These are phyloP conservation scores for Penicillium sp. DNA, from an alignment of 2,329 filamentous ascomycete genomes.

Conservation along the genomic window DNA sequence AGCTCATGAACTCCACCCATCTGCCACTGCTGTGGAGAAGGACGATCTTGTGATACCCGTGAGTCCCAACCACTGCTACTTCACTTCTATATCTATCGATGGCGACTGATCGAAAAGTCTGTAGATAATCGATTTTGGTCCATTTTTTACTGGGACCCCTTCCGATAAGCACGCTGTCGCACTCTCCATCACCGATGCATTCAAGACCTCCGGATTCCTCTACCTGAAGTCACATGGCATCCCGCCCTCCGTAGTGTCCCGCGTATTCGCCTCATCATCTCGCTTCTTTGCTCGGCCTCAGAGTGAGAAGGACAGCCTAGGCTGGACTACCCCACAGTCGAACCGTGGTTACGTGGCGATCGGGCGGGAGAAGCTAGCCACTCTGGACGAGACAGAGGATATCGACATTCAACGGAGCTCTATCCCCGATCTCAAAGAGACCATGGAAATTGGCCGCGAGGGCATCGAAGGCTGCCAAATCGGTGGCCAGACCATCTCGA, in stretches of 20 bases:
- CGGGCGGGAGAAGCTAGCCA: conserved; percentile 67
- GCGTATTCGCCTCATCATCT: conserved; percentile 63
- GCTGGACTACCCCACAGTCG: conserved; percentile 66
- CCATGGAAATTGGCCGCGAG: conserved; percentile 57
- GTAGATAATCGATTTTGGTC: conserved; percentile 72
- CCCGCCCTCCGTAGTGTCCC: conserved; percentile 51
- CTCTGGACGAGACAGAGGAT: conserved; percentile 51
- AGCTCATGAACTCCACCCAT: conserved; percentile 14
- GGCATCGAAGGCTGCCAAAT: conserved; percentile 62
- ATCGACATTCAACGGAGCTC: conserved; percentile 55
- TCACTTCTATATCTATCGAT: no score
- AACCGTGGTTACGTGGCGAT: conserved; percentile 69
- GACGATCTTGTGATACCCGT: conserved; percentile 44
- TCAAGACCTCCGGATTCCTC: conserved; percentile 82
- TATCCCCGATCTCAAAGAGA: conserved; percentile 52
- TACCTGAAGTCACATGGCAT: conserved; percentile 80
- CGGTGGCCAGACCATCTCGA: conserved; percentile 63
- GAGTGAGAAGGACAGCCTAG: conserved; percentile 59
- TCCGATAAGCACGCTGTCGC: conserved; percentile 61
- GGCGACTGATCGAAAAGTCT: background rate
- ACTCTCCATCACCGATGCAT: conserved; percentile 67
- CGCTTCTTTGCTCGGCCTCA: conserved; percentile 63
- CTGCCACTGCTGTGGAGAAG: conserved; percentile 37
- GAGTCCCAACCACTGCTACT: conserved; percentile 1
- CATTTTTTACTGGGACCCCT: conserved; percentile 61